phyloP scores from a whole-genome alignment of 2,329 filamentous ascomycete species.

The Exophiala aquamarina region DNA sequence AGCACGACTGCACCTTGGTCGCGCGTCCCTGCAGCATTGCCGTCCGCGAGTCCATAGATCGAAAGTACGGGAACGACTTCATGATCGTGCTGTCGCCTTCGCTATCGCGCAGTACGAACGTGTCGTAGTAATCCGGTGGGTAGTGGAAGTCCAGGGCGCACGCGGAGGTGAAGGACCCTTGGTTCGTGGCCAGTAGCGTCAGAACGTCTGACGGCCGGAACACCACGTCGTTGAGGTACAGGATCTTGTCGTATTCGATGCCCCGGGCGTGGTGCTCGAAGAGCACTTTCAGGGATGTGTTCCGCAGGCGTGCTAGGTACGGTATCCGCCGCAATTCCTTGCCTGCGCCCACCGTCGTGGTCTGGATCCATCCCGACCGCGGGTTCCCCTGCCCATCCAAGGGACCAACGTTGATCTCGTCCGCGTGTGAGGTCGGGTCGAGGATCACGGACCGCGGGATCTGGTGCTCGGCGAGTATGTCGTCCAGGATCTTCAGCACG shows the following conservation, averaged over 20 bases:
- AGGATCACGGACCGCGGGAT: constrained; percentile 58
- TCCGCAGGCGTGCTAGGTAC: constrained; percentile 65
- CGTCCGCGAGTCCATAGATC: constrained; percentile 46
- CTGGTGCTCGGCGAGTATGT: constrained; percentile 31
- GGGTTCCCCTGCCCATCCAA: constrained; percentile 38
- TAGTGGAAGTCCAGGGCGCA: constrained; percentile 69
- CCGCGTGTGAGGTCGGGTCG: constrained; percentile 59
- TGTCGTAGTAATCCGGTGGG: constrained; percentile 70
- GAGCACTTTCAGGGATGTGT: constrained; percentile 62
- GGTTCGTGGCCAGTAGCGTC: constrained; percentile 59
- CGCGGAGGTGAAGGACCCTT: constrained; percentile 62
- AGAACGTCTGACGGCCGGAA: constrained; percentile 54
- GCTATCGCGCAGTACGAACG: constrained; percentile 68
- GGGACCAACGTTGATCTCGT: constrained; percentile 51
- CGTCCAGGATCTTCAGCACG: constrained; percentile 58
- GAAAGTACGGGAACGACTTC: constrained; percentile 68
- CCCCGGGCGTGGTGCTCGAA: constrained; percentile 50
- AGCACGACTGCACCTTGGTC: constrained; percentile 64
- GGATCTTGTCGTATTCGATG: constrained; percentile 55
- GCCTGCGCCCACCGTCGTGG: constrained; percentile 34
- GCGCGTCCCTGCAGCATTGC: constrained; percentile 54
- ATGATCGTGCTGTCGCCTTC: constrained; percentile 64
- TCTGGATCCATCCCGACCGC: constrained; percentile 59
- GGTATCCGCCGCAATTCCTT: constrained; percentile 66
- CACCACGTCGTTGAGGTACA: constrained; percentile 56